A percentile compares a stretch with the other conserved stretches of the same genome.
Evolutionary conservation across 306 rosid species (phyloP).

Genomic region (Inga laurina): DNA sequence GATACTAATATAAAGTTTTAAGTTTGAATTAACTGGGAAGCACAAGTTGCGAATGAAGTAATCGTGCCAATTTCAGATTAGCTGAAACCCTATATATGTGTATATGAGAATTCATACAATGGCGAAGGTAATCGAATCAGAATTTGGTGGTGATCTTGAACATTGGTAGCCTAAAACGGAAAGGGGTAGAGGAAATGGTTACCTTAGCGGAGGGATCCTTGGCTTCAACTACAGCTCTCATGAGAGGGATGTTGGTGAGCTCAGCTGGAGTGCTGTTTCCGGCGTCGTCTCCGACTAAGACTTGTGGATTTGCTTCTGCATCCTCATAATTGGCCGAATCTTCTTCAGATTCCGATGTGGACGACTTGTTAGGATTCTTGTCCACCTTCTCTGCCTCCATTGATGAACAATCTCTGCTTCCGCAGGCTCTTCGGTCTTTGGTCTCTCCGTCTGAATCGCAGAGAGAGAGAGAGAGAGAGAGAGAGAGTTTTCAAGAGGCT

Average conservation of each 20-base stretch:
- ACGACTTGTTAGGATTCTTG: background rate
- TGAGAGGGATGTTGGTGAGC: slow-evolving; percentile 33
- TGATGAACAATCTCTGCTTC: background rate
- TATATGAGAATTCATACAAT: background rate
- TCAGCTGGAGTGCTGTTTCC: slow-evolving; percentile 35
- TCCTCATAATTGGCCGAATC: background rate
- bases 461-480: background rate
- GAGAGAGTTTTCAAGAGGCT: background rate
- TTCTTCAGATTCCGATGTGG: slow-evolving; percentile 1
- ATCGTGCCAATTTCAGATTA: background rate
- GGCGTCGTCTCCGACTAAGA: background rate
- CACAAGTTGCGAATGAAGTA: background rate
- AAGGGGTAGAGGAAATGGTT: background rate
- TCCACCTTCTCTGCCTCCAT: slow-evolving; percentile 16
- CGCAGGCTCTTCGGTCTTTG: background rate
- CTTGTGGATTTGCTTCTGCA: background rate
- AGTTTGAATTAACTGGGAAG: background rate
- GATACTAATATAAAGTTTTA: background rate
- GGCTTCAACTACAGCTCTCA: background rate
- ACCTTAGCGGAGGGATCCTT: slow-evolving; percentile 1
- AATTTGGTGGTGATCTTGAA: background rate
- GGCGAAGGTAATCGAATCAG: background rate
- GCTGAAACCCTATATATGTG: background rate
- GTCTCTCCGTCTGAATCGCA: too few relatives aligned
- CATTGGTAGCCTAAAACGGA: background rate